A percentile compares a stretch with the other conserved stretches of the same genome.
These are phyloP conservation scores for Aureobasidium vineae DNA, from an alignment of 2,329 filamentous ascomycete species.

Conservation along the genomic window DNA sequence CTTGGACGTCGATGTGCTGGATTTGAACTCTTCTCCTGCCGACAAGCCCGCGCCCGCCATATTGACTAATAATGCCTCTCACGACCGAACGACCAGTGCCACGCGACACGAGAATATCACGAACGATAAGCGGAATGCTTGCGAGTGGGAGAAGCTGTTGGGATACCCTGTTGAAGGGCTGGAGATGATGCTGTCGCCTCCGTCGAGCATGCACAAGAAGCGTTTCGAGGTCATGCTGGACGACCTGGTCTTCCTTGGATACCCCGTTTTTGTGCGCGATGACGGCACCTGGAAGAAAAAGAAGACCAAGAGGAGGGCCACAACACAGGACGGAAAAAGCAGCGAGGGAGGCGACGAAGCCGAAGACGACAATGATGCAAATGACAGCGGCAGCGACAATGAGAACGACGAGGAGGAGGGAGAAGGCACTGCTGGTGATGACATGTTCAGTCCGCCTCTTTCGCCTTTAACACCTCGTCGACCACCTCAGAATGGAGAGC, in stretches of 20 bases:
- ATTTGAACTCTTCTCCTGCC: neutral
- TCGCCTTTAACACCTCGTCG: conserved; percentile 14
- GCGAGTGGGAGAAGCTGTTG: conserved; percentile 66
- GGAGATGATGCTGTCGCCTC: conserved; percentile 75
- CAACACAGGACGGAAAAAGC: conserved; percentile 1
- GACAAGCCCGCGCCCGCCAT: conserved; percentile 3
- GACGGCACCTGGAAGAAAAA: conserved; percentile 69
- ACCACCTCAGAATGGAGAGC: neutral
- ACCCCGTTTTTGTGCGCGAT: conserved; percentile 76
- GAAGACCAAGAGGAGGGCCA: conserved; percentile 19
- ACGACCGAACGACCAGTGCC: conserved; percentile 4
- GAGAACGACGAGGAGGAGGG: conserved; percentile 18
- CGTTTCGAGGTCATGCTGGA: conserved; percentile 81
- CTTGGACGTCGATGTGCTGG: conserved; percentile 12
- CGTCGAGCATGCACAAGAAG: conserved; percentile 72
- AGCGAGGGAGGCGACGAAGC: neutral
- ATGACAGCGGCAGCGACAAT: conserved; percentile 15
- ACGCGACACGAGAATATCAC: neutral
- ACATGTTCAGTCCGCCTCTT: conserved; percentile 13
- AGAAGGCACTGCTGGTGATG: neutral
- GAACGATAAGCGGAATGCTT: conserved; percentile 19
- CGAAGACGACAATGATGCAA: neutral
- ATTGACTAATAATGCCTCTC: neutral
- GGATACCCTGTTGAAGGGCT: conserved; percentile 74
- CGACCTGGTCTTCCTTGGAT: conserved; percentile 75